Percentiles rank a stretch among this genome's conserved stretches.
Conservation (phyloP, 148 eudicot species). For the Nepenthes gracilis region DNA sequence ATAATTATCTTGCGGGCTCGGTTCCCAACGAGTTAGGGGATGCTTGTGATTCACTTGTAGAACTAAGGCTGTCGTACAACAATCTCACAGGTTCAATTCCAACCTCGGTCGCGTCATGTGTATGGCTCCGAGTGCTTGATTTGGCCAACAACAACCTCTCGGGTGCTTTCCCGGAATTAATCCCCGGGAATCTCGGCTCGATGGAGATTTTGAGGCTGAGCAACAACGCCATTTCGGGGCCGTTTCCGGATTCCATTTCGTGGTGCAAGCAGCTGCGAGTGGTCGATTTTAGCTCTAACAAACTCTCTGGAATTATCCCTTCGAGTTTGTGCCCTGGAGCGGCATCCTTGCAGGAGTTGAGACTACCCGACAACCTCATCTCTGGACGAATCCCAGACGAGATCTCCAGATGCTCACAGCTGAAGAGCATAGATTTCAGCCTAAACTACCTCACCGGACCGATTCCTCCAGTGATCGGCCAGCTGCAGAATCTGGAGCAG, state of each 20-base stretch:
- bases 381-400: constrained; percentile 64
- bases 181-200: constrained; percentile 43
- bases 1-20: constrained; percentile 51
- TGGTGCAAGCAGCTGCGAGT: constrained; percentile 48
- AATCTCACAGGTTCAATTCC: constrained; percentile 70
- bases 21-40: constrained; percentile 58
- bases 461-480: constrained; percentile 64
- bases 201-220: constrained; percentile 49
- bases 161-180: constrained; percentile 46
- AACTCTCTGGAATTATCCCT: constrained; percentile 59
- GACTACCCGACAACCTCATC: constrained; percentile 69
- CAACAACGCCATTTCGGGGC: constrained; percentile 54
- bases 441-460: constrained; percentile 73
- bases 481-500: constrained; percentile 64
- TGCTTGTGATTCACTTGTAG: constrained; percentile 52
- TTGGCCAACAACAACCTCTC: constrained; percentile 65
- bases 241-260: constrained; percentile 54
- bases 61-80: constrained; percentile 52
- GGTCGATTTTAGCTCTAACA: constrained; percentile 81
- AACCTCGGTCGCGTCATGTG: constrained; percentile 42
- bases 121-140: constrained; percentile 60
- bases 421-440: constrained; percentile 71
- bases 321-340: constrained; percentile 55
- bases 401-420: constrained; percentile 42
- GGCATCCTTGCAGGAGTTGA: constrained; percentile 57